phyloP scores from a whole-genome alignment of 2,329 filamentous ascomycete species.

The Ambrosiella xylebori region DNA sequence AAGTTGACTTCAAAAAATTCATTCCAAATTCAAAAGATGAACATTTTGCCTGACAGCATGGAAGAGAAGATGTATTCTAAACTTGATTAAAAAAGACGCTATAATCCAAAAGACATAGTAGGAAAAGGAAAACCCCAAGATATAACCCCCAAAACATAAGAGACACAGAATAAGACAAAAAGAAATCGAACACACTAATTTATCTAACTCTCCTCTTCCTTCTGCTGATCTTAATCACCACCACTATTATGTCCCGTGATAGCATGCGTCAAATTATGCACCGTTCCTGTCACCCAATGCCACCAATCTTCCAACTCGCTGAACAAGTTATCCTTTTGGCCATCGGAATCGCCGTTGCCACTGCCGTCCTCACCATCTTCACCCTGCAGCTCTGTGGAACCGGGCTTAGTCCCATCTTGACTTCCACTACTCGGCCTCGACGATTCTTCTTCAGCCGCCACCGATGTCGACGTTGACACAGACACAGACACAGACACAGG shows the following conservation, averaged over 20 bases:
- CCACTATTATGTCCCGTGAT: background rate
- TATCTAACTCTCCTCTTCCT: background rate
- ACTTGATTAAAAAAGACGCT: background rate
- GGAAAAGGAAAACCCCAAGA: background rate
- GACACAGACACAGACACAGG: background rate
- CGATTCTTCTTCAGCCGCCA: background rate
- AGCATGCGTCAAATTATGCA: background rate
- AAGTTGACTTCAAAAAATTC: background rate
- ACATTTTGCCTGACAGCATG: background rate
- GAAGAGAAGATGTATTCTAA: background rate
- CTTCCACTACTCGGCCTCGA: background rate
- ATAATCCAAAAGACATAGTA: background rate
- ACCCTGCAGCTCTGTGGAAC: background rate
- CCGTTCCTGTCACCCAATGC: background rate
- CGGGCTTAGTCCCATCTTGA: background rate
- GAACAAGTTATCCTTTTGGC: slow-evolving; percentile 11
- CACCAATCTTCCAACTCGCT: background rate
- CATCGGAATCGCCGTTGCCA: slow-evolving; percentile 12
- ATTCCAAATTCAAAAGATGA: background rate
- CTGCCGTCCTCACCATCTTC: slow-evolving; percentile 13
- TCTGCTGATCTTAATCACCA: background rate
- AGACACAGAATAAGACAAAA: background rate
- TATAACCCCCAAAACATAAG: background rate
- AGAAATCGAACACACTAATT: background rate
- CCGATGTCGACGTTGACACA: background rate